Base-by-base conservation (phyloP, 352 stramenopile species). In the Globisporangium yorkense region DNA sequence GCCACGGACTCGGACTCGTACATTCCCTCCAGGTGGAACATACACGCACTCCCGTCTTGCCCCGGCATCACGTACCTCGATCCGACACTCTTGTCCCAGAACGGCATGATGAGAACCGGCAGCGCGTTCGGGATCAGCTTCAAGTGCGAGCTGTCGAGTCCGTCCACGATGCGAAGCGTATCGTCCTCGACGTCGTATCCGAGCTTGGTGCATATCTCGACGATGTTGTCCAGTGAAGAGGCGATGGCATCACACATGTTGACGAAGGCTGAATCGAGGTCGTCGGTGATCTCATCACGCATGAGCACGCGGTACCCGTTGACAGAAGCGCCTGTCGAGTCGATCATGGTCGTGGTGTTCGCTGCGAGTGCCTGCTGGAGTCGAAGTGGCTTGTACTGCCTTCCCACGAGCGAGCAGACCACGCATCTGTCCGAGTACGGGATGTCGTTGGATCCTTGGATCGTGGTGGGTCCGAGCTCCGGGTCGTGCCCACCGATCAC, bases 151-250 rank as follows among this genome's bases (percentile, higher is more conserved):
- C 56, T 59, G 13, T 61, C 44, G 3, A 69, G 12, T 2, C 69
- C 66, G 1, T 66, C 20, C n/a, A 66, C 66, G 21, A 77, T 56
- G 6, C 69, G 69, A 2, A 72, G 49, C 10, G 48, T 64, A 47
- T 72, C 69, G 10, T 55, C 40, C 4, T 58, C 68, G 37, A 70
- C 59, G 20, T 74, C 66, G 49, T 70, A 77, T 1, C 66, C 69
- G 7, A 77, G 51, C 13, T 51, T 44, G 8, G 9, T 6, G 41
- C 66, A 71, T 35, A 60, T 74, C 20, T 60, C 62, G n/a, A 71
- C 13, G 16, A 74, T 65, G 10, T 52, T 62, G 37, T 74, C 63
- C 13, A 71, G 40, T 5, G 59, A 68, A 31, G 59, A 67, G 0
- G 66, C 66, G 4, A 70, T 51, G 3, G 61, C 20, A 21, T 68